Base-by-base conservation (phyloP, 1,284 basidiomycete species). In the Ceratobasidium sp. region DNA sequence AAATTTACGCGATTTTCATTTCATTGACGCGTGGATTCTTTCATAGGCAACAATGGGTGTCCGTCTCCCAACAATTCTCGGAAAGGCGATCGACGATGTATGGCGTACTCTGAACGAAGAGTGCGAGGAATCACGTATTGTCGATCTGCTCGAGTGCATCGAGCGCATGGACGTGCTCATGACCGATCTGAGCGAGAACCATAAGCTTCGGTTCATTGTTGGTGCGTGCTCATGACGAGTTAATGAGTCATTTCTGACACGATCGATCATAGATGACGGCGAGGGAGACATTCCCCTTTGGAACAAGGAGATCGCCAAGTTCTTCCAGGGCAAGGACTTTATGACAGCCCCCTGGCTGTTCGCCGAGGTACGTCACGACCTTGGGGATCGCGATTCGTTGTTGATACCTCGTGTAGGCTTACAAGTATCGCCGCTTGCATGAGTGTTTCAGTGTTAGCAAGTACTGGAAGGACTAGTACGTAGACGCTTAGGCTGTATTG, bases 291-390 rank as follows among this genome's bases (percentile, higher is more conserved):
- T 99, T 51, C 93, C 97, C 0, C 89, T 98, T 20, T 99, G 97
- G 97, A 99, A 99, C 87, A 98, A 98, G 84, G 94, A 95, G 85
- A 96, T 97, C 71, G 94, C 95, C 60, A 95, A 94, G 84, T 98
- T 92, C 85, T 98, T 98, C 88, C 92, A 95, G 86, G 96, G 95
- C 91, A 97, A 97, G 86, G 94, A 97, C 85, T 99, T 98, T 83
- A 97, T 98, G 95, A 97, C 96, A 82, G 93, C 95, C 0, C 95
- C 95, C 7, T 97, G 96, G 96, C 87, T 97, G 28, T 97, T 97
- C 82, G 97, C 97, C 67, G 97, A 98, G 85, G 73, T 76, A 42
- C 33, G 73, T 55, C 55, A 13, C 40, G 40, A 40, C 4, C 44
- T 49, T 40, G 28, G 15, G 39, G 15, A 66, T 64, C 28, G 9